phyloP scores from a whole-genome alignment of 2,329 filamentous ascomycete genomes.

The Rutstroemia sydowiana region DNA sequence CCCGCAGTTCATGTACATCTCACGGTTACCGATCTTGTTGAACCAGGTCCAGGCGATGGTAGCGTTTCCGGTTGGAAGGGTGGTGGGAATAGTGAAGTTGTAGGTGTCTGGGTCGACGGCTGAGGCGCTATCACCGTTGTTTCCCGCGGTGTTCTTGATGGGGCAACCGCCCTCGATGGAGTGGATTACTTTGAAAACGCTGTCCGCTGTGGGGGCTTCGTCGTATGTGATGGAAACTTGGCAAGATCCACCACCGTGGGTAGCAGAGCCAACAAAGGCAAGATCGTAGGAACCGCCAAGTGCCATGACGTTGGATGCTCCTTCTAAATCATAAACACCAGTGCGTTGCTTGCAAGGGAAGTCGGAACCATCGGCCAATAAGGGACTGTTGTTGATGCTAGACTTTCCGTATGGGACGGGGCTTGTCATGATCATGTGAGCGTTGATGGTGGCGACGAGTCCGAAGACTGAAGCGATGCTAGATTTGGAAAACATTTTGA shows the following conservation, averaged over 20 bases:
- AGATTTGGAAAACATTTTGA: slow-evolving; percentile 44
- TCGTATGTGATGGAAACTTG: slow-evolving; percentile 84
- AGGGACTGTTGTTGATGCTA: slow-evolving; percentile 55
- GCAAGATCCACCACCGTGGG: slow-evolving; percentile 88
- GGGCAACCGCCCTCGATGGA: slow-evolving; percentile 84
- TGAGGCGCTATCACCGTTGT: slow-evolving; percentile 44
- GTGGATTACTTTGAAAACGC: slow-evolving; percentile 82
- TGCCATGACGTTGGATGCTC: slow-evolving; percentile 47
- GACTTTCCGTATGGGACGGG: slow-evolving; percentile 56
- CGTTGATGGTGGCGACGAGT: slow-evolving; percentile 53
- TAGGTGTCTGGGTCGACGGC: slow-evolving; percentile 48
- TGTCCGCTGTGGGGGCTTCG: slow-evolving; percentile 53
- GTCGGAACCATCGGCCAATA: slow-evolving; percentile 46
- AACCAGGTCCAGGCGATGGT: slow-evolving; percentile 92
- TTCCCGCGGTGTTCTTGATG: slow-evolving; percentile 47
- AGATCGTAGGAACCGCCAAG: slow-evolving; percentile 57
- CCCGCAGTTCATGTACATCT: slow-evolving; percentile 98
- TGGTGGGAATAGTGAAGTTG: slow-evolving; percentile 62
- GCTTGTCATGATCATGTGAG: slow-evolving; percentile 67
- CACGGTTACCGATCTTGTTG: slow-evolving; percentile 85
- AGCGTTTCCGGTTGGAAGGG: slow-evolving; percentile 68
- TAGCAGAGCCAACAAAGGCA: slow-evolving; percentile 61
- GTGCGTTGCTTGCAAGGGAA: slow-evolving; percentile 76
- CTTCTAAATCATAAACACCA: slow-evolving; percentile 39
- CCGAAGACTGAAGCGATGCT: slow-evolving; percentile 44